Base-by-base conservation (phyloP, 805 yeast species). In the Zygotorulaspora danielsina region DNA sequence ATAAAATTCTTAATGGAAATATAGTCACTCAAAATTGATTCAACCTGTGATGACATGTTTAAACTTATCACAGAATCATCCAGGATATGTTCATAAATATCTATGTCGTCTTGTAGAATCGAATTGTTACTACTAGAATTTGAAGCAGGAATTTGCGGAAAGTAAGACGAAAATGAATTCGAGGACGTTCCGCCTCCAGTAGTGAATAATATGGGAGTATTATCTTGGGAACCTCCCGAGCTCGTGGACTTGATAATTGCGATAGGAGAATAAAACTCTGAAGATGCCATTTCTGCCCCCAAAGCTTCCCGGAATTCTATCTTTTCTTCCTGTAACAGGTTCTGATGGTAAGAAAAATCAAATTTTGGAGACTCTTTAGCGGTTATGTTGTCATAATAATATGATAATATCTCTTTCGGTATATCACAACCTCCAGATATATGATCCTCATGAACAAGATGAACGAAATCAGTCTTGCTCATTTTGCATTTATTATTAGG, bases 301-400 rank as follows among this genome's bases (percentile, higher is more conserved):
- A 30, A 28, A 12, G 22, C 19, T 6, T 44, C 42, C 20, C 27
- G 42, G 20, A 29, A 26, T 17, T 36, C 15, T 6, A 36, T 12
- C 5, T 40, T 45, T 3, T 28, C 25, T 6, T 29, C 16, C 10
- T 20, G 27, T n/a, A 26, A 26, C 4, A 34, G 13, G 11, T 33
- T 38, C 19, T 36, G 44, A 22, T 22, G 18, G n/a, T 38, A 34
- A 21, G 35, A 32, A 15, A 41, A 48, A 29, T 57, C 55, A 36
- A 49, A 50, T 17, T 51, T 54, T 11, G 65, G 61, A 45, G 82
- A 80, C 15, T 81, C 82, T 4, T 76, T 61, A 38, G 70, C 70
- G 0, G 80, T 76, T 33, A 81, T 75, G 55, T 84, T 84, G 50
- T 82, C 89, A 51, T 71, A 84, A 45, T 73, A 74, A 53, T 81